These are phyloP conservation scores for Micromonas commoda DNA, from an alignment of 139 green algal species.

Conservation along the genomic window DNA sequence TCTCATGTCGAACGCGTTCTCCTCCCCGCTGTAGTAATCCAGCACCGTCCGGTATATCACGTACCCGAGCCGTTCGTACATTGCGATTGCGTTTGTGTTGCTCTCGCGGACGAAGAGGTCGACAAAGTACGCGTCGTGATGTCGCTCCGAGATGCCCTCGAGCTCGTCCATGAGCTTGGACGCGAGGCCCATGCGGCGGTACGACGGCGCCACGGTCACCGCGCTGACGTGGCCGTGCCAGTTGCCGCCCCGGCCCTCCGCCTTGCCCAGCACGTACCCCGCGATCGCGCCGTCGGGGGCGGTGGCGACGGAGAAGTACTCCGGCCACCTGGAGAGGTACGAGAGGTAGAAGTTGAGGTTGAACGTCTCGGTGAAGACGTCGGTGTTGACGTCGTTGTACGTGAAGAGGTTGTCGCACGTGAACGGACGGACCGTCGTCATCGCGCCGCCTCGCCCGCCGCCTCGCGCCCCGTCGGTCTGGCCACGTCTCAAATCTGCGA, in stretches of 20 bases:
- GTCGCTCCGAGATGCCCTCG: constrained; percentile 58
- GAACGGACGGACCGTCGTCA: constrained; percentile 86
- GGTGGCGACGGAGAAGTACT: constrained; percentile 79
- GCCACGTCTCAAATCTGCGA: too few relatives aligned
- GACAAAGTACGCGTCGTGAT: constrained; percentile 79
- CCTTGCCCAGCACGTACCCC: constrained; percentile 81
- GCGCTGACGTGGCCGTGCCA: constrained; percentile 99
- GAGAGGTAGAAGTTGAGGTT: constrained; percentile 91
- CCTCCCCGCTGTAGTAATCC: constrained; percentile 83
- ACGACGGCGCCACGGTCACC: constrained; percentile 73
- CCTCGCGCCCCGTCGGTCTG: too few relatives aligned
- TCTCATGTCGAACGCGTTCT: constrained; percentile 95
- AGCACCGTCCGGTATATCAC: constrained; percentile 78
- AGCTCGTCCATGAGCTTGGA: constrained; percentile 84
- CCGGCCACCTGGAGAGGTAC: constrained; percentile 88
- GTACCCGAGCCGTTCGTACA: constrained; percentile 96
- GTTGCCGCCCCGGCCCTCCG: constrained; percentile 68
- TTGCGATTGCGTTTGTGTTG: constrained; percentile 82
- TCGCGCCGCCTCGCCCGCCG: constrained; percentile 38
- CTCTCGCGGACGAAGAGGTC: constrained; percentile 95
- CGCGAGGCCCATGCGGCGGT: constrained; percentile 63
- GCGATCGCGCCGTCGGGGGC: constrained; percentile 42
- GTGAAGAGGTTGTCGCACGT: constrained; percentile 83
- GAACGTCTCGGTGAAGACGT: constrained; percentile 97
- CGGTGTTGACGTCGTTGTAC: constrained; percentile 96